Percentiles rank a stretch among this genome's conserved stretches.
Conservation (phyloP, 2,329 filamentous ascomycete genomes). For the Alternaria gansuensis region DNA sequence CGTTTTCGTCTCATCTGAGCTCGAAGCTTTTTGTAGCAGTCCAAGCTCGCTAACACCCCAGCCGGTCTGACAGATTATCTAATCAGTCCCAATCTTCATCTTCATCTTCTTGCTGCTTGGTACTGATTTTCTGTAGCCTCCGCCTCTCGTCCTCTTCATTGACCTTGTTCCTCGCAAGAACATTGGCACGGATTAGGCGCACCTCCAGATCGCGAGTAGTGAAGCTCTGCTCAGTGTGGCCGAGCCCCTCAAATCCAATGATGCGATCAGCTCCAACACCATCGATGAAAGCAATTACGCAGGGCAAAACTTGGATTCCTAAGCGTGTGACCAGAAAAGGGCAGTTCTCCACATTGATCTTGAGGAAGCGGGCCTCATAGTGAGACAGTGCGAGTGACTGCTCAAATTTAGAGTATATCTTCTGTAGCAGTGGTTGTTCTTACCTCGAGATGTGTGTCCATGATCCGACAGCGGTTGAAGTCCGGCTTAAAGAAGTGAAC, state of each 20-base stretch:
- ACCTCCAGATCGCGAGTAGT: conserved; percentile 64
- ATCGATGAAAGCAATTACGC: conserved; percentile 66
- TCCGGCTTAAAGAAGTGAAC: conserved; percentile 72
- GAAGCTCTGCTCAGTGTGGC: conserved; percentile 63
- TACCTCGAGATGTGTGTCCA: conserved; percentile 67
- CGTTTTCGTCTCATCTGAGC: not conserved
- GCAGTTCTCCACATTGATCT: conserved; percentile 68
- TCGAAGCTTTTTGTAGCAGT: not conserved
- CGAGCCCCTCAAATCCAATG: conserved; percentile 67
- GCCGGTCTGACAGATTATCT: not conserved
- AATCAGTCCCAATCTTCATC: conserved; percentile 63
- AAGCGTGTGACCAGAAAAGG: conserved; percentile 67
- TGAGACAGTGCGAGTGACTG: conserved; percentile 64
- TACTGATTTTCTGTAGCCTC: conserved; percentile 43
- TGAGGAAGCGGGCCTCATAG: conserved; percentile 66
- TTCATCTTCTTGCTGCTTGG: conserved; percentile 51
- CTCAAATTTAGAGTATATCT: not conserved
- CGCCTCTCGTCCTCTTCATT: conserved; percentile 55
- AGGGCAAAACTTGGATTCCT: conserved; percentile 66
- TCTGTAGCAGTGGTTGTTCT: conserved; percentile 13
- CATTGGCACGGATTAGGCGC: conserved; percentile 61
- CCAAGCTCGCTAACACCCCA: not conserved
- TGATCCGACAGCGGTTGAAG: conserved; percentile 68
- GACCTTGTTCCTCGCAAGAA: conserved; percentile 63
- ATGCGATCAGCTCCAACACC: conserved; percentile 65